Evolutionary conservation across 805 yeast genomes (phyloP), one percentile per base, ranked within the genome.

Genomic region (Yarrowia sp.): DNA sequence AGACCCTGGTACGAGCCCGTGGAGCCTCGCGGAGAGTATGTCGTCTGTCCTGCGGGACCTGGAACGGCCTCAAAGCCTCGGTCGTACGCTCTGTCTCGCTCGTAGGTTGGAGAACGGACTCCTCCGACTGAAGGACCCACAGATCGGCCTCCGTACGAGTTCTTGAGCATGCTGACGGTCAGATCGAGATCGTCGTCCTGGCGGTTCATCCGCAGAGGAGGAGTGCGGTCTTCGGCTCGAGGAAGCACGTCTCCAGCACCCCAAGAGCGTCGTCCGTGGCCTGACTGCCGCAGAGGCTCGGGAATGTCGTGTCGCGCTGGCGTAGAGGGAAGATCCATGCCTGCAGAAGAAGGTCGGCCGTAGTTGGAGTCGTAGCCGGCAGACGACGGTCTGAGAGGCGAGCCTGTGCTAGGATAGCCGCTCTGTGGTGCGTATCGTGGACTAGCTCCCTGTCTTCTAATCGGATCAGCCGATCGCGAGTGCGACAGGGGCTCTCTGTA

Each of bases 1-100:
- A 47, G 55, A 4, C 36, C 49, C 9, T 41, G 47, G n/a, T 25
- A 42, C 10, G 49, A 25, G n/a, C 49, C 58, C 5, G 56, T 32
- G n/a, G 58, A 51, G 4, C 58, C 58, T 51, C 58, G 21, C 6
- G 58, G 58, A 35, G 58, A 51, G 32, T 51, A 51, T 4, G 58
- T 33, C 18, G 58, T 35, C 7, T 51, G 39, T 32, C 56, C 58
- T 24, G 14, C 42, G 6, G 58, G 32, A 0, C 41, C 58, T 10
- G 32, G 13, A 22, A 33, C 42, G 13, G 32, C 32, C n/a, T 51
- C 58, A 12, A 22, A 51, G 14, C 58, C 58, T 13, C 58, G 14
- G 12, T 51, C 58, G 24, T 51, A 51, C 4, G 58, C 58, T 35
- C 58, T 22, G 7, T 51, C 58, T 51, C 58, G 41, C 13, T 35